Percentiles rank a stretch among this genome's conserved stretches.
Conservation (phyloP, 2,329 filamentous ascomycete species). For the Orbilia ellipsospora region DNA sequence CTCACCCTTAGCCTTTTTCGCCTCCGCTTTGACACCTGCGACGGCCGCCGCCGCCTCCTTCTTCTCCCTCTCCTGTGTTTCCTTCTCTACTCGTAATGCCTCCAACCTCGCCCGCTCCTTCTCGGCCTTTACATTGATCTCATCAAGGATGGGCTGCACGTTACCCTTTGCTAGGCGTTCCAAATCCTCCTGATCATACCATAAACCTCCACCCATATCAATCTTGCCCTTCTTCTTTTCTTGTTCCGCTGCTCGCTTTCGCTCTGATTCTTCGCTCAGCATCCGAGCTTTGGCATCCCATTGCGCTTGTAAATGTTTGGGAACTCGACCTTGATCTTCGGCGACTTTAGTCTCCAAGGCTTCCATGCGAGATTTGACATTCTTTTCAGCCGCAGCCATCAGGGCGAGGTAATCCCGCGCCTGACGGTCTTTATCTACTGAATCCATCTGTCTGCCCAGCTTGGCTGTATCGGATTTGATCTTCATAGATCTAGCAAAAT, state of each 20-base stretch:
- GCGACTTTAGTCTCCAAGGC: constrained; percentile 53
- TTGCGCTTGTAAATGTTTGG: constrained; percentile 50
- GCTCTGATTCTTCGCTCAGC: constrained; percentile 40
- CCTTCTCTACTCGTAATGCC: constrained; percentile 32
- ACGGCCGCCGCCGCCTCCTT: constrained; percentile 23
- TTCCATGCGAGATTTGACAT: constrained; percentile 48
- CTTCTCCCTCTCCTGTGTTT: constrained; percentile 33
- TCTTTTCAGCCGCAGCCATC: constrained; percentile 37
- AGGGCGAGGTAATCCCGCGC: constrained; percentile 45
- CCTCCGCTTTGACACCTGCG: constrained; percentile 37
- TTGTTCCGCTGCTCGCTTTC: constrained; percentile 36
- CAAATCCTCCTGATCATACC: constrained; percentile 50
- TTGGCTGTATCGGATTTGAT: constrained; percentile 52
- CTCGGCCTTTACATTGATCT: constrained; percentile 50
- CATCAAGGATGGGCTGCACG: constrained; percentile 52
- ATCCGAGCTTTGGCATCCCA: constrained; percentile 51
- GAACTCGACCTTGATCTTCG: constrained; percentile 42
- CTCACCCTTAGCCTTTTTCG: constrained; percentile 46
- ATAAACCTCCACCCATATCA: constrained; percentile 52
- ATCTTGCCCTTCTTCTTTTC: constrained; percentile 53
- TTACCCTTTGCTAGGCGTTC: constrained; percentile 49
- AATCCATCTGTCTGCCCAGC: constrained; percentile 35
- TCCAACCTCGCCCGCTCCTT: constrained; percentile 43
- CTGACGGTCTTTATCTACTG: constrained; percentile 48
- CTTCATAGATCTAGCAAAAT: constrained; percentile 40